Evolutionary conservation across 352 stramenopile genomes (phyloP).

Genomic region (Globisporangium nodosum): DNA sequence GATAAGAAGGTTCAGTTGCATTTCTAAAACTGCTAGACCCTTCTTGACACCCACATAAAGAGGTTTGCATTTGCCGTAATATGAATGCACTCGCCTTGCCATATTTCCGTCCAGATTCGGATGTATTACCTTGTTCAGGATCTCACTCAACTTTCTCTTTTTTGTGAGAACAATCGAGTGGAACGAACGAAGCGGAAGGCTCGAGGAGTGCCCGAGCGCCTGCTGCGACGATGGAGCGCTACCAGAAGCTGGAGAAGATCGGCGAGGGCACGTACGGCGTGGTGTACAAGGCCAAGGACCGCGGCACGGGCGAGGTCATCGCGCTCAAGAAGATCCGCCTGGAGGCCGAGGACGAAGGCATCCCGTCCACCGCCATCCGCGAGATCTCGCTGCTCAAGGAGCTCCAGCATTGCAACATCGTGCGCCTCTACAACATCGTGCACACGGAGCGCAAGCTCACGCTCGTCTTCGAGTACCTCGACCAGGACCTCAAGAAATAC

Average conservation of each 20-base stretch:
- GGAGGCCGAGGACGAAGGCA: constrained; percentile 97
- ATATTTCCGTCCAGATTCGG: neutral
- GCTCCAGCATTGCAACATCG: constrained; percentile 97
- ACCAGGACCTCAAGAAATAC: constrained; percentile 99
- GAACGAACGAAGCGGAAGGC: neutral
- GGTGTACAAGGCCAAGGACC: constrained; percentile 99
- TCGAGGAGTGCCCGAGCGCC: constrained; percentile 20
- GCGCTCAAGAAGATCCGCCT: constrained; percentile 99
- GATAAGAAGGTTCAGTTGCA: neutral
- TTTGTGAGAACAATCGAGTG: neutral
- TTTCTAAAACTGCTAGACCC: neutral
- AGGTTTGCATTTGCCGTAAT: neutral
- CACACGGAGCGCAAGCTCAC: constrained; percentile 99
- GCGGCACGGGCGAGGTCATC: constrained; percentile 95
- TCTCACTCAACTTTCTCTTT: neutral
- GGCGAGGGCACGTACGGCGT: constrained; percentile 98
- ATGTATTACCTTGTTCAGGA: neutral
- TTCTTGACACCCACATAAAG: neutral
- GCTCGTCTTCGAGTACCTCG: constrained; percentile 99
- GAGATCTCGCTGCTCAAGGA: constrained; percentile 99
- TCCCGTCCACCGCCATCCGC: constrained; percentile 97
- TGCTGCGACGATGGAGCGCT: constrained; percentile 72
- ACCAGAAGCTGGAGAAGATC: constrained; percentile 96
- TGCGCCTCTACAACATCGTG: constrained; percentile 99
- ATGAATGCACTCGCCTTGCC: neutral